phyloP scores from a whole-genome alignment of 2,329 filamentous ascomycete genomes.

The Drechslerella dactyloides region DNA sequence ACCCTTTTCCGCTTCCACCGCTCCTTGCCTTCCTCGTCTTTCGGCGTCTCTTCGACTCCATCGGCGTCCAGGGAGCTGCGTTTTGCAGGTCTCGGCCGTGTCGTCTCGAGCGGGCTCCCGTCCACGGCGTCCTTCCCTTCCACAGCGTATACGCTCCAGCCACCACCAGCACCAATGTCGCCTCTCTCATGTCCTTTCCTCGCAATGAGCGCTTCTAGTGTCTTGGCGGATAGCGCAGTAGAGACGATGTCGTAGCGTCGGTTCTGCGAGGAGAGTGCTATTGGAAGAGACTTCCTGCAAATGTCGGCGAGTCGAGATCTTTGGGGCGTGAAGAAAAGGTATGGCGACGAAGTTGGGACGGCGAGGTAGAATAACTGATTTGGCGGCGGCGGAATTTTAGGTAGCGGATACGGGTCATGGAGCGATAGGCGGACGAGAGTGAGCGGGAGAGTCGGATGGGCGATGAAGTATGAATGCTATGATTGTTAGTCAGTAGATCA shows the following conservation, averaged over 20 bases:
- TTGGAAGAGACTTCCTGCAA: slow-evolving; percentile 79
- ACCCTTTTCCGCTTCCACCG: slow-evolving; percentile 67
- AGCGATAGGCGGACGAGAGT: slow-evolving; percentile 55
- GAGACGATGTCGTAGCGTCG: slow-evolving; percentile 73
- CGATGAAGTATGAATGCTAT: slow-evolving; percentile 75
- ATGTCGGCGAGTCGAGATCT: slow-evolving; percentile 67
- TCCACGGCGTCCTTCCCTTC: slow-evolving; percentile 63
- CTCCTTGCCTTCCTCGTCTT: slow-evolving; percentile 43
- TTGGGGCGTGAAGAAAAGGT: slow-evolving; percentile 67
- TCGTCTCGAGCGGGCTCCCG: slow-evolving; percentile 62
- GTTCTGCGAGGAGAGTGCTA: slow-evolving; percentile 77
- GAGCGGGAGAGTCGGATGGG: slow-evolving; percentile 61
- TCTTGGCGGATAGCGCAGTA: slow-evolving; percentile 73
- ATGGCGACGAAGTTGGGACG: slow-evolving; percentile 79
- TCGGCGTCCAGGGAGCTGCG: slow-evolving; percentile 61
- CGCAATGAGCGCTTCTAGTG: slow-evolving; percentile 72
- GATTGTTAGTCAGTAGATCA: slow-evolving; percentile 73
- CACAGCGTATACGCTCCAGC: slow-evolving; percentile 79
- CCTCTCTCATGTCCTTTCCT: slow-evolving; percentile 71
- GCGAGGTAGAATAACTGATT: slow-evolving; percentile 73
- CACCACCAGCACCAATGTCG: slow-evolving; percentile 74
- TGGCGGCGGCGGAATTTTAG: slow-evolving; percentile 61
- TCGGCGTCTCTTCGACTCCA: slow-evolving; percentile 50
- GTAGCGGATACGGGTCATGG: slow-evolving; percentile 54
- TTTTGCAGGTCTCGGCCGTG: slow-evolving; percentile 49